These are phyloP conservation scores for Knoxia roxburghii DNA, from an alignment of 257 asterid genomes.

Conservation along the genomic window DNA sequence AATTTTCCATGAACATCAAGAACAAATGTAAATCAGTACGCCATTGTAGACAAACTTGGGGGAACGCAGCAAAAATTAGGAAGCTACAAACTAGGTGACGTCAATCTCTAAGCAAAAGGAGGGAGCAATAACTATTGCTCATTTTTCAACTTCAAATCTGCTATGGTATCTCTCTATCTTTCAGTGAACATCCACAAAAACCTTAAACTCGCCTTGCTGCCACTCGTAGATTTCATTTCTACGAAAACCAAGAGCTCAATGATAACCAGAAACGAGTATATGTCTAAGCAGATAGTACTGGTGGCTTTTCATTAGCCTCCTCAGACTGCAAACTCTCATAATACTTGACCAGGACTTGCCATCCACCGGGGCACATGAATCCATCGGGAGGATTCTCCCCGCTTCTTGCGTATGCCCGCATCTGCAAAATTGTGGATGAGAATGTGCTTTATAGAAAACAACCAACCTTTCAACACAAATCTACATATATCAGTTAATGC, in stretches of 20 bases:
- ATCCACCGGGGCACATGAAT: conserved; percentile 81
- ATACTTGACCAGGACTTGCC: conserved; percentile 74
- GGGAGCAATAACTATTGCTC: conserved; percentile 6
- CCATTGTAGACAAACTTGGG: no score
- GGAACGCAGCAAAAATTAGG: not conserved
- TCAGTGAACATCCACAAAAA: conserved; percentile 16
- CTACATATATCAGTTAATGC: not conserved
- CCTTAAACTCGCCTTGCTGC: not conserved
- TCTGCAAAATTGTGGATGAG: conserved; percentile 29
- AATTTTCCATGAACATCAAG: not conserved
- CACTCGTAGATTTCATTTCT: conserved; percentile 8
- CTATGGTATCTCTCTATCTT: conserved; percentile 6
- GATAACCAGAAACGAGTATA: not conserved
- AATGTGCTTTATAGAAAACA: not conserved
- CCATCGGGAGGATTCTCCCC: conserved; percentile 86
- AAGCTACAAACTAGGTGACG: not conserved
- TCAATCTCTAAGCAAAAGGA: conserved; percentile 7
- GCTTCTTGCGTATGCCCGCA: conserved; percentile 64
- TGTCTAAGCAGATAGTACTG: conserved; percentile 41
- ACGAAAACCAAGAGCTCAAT: not conserved
- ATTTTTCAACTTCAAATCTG: not conserved
- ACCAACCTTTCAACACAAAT: not conserved
- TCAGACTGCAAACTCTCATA: conserved; percentile 71
- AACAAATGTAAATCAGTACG: not conserved
- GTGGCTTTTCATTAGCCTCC: conserved; percentile 41